Evolutionary conservation across 208 protist species (phyloP).

Genomic region (Leishmania braziliensis): DNA sequence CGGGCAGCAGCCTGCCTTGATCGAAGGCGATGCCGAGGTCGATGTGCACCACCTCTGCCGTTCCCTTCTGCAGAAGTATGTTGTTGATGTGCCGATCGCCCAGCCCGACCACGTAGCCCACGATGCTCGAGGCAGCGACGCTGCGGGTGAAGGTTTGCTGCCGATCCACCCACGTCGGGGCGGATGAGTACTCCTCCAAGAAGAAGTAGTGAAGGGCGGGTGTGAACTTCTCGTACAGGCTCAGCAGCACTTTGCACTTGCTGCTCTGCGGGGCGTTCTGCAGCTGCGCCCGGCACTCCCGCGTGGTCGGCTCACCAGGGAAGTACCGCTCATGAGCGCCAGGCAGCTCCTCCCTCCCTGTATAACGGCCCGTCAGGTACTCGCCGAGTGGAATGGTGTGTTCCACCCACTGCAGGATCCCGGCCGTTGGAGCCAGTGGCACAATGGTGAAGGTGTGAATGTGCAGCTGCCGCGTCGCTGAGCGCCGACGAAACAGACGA

Average conservation of each 20-base stretch:
- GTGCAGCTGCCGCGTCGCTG: conserved; percentile 25
- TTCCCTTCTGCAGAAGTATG: conserved; percentile 92
- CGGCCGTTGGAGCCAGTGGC: conserved; percentile 88
- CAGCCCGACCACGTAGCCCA: conserved; percentile 96
- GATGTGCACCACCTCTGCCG: conserved; percentile 95
- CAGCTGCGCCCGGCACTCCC: conserved; percentile 59
- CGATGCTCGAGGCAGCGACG: conserved; percentile 89
- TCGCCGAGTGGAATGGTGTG: conserved; percentile 89
- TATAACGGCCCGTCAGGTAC: conserved; percentile 74
- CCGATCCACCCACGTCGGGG: conserved; percentile 76
- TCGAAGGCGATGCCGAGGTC: conserved; percentile 96
- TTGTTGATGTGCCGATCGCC: conserved; percentile 97
- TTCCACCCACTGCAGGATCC: conserved; percentile 94
- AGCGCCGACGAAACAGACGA: conserved; percentile 47
- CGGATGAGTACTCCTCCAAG: conserved; percentile 82
- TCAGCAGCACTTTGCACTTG: conserved; percentile 42
- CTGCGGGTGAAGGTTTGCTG: conserved; percentile 91
- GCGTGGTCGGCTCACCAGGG: conserved; percentile 65
- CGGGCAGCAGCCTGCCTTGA: conserved; percentile 81
- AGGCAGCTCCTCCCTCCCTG: conserved; percentile 18
- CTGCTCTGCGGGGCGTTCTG: conserved; percentile 25
- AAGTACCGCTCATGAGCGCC: conserved; percentile 90
- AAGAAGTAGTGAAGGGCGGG: conserved; percentile 97
- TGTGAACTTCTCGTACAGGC: conserved; percentile 85
- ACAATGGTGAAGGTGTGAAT: conserved; percentile 96